A percentile compares a stretch with the other conserved stretches of the same genome.
Conservation (phyloP, 2,329 filamentous ascomycete genomes). For the Pseudogymnoascus sp. region DNA sequence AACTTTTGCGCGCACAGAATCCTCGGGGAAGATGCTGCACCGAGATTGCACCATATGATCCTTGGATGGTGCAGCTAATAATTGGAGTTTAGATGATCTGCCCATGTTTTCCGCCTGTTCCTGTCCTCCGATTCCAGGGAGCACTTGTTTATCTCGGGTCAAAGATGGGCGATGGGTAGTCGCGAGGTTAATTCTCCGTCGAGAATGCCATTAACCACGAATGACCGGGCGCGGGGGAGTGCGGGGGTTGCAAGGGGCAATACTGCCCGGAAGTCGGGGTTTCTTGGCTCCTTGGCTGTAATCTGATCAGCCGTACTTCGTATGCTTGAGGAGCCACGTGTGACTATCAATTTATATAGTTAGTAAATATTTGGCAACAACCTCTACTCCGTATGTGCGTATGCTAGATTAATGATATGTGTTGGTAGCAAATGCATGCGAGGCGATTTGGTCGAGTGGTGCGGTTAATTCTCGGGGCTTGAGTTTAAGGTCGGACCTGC, state of each 20-base stretch:
- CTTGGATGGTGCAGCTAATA: not conserved
- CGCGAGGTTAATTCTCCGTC: not conserved
- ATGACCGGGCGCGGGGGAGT: not conserved
- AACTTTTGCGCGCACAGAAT: not conserved
- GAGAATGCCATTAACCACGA: not conserved
- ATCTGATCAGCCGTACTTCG: not conserved
- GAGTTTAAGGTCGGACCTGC: not conserved
- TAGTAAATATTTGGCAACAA: not conserved
- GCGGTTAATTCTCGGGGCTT: not conserved
- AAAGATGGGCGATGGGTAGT: not conserved
- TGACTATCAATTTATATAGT: not conserved
- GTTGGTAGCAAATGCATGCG: not conserved
- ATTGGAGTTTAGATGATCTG: not conserved
- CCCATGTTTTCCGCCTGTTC: not conserved
- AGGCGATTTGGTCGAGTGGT: not conserved
- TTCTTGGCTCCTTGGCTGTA: conserved; percentile 2
- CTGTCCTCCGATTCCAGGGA: not conserved
- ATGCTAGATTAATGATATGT: not conserved
- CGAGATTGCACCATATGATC: conserved; percentile 4
- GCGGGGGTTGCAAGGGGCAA: conserved; percentile 2
- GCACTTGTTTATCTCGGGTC: not conserved
- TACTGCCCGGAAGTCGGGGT: not conserved
- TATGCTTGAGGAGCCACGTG: not conserved
- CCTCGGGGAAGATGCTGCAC: not conserved
- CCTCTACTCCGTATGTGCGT: not conserved